Conservation (phyloP, 352 stramenopile genomes). For the Phytopythium aichiense region DNA sequence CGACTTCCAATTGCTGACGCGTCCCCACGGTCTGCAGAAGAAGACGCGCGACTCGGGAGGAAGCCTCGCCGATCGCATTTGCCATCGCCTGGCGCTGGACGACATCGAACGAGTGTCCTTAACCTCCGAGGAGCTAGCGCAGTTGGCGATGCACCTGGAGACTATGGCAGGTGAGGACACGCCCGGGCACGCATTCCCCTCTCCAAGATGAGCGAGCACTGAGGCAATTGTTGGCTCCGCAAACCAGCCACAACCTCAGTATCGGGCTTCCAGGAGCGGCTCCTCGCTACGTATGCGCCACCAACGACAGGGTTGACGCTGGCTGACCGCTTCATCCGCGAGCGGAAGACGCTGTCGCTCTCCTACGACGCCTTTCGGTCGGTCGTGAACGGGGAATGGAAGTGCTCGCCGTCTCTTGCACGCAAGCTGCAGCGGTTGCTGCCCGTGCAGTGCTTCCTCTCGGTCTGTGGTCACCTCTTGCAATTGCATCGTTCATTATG, state of each 20-base stretch:
- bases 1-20: neutral
- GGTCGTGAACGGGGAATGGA: conserved; percentile 15
- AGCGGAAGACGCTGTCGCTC: conserved; percentile 27
- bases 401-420: neutral
- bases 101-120: conserved; percentile 14
- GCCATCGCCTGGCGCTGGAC: neutral
- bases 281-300: conserved; percentile 13
- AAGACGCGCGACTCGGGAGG: neutral
- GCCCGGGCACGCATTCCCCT: conserved; percentile 14
- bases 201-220: neutral
- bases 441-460: conserved; percentile 29
- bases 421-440: conserved; percentile 30
- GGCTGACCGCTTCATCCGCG: conserved; percentile 33
- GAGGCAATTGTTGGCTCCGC: neutral
- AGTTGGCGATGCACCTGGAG: conserved; percentile 11
- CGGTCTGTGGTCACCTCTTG: conserved; percentile 21
- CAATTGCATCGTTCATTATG: too few species aligned
- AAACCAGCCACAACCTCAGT: conserved; percentile 3
- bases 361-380: conserved; percentile 40
- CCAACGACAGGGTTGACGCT: conserved; percentile 20
- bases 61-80: neutral
- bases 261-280: conserved; percentile 8
- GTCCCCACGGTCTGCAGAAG: neutral
- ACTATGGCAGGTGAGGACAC: neutral
- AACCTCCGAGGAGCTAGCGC: conserved; percentile 10